Conservation (phyloP, 805 yeast species). For the Ogataea trehalophila region DNA sequence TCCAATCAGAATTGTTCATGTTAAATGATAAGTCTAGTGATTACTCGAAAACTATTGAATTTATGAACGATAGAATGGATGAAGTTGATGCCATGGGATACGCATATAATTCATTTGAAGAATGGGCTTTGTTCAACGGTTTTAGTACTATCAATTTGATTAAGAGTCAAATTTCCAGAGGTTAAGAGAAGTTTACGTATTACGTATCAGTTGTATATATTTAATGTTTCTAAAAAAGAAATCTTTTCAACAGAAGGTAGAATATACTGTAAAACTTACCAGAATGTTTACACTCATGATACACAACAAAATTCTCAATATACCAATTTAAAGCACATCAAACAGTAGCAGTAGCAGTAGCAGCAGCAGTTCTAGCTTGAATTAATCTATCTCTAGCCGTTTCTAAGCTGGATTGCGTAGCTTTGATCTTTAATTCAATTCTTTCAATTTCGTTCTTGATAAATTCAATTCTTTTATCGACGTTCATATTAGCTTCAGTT, state of each 20-base stretch:
- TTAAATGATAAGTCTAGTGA: conserved; percentile 60
- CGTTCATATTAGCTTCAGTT: conserved; percentile 77
- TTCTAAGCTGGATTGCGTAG: conserved; percentile 52
- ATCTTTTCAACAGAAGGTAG: too few species aligned
- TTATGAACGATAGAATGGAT: conserved; percentile 56
- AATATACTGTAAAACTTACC: not conserved
- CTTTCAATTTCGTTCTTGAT: conserved; percentile 73
- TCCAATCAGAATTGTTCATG: conserved; percentile 75
- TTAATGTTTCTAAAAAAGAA: too few species aligned
- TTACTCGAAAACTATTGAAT: conserved; percentile 53
- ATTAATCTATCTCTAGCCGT: conserved; percentile 45
- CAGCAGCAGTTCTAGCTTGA: conserved; percentile 13
- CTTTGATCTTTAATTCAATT: conserved; percentile 66
- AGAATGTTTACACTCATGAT: conserved; percentile 1
- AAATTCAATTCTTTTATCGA: conserved; percentile 84
- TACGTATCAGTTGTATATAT: too few species aligned
- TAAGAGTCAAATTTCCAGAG: conserved; percentile 64
- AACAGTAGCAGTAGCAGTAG: not conserved
- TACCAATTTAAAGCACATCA: conserved; percentile 1
- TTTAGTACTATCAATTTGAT: conserved; percentile 61
- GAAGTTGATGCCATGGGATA: conserved; percentile 52
- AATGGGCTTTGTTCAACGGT: conserved; percentile 71
- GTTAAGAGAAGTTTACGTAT: conserved; percentile 27
- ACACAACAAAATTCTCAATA: not conserved
- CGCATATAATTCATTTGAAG: conserved; percentile 60